Conservation (phyloP, 768 basidiomycete species). For the Trametes coccinea region DNA sequence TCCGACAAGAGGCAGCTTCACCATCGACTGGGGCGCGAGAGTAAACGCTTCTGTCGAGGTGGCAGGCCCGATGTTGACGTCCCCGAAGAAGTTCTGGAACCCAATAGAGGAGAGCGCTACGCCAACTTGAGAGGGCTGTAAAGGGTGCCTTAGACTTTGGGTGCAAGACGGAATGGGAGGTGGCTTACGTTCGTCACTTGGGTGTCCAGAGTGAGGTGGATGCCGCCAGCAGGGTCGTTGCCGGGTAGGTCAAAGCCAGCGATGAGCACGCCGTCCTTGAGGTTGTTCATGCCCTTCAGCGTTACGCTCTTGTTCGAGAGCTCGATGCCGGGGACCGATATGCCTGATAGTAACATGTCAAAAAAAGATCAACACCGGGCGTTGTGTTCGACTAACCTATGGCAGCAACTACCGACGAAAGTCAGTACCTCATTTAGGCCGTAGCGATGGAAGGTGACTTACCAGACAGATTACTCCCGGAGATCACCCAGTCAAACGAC, state of each 20-base stretch:
- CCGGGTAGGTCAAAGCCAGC: conserved; percentile 68
- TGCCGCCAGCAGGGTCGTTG: conserved; percentile 71
- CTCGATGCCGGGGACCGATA: conserved; percentile 55
- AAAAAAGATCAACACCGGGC: neutral
- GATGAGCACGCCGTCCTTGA: conserved; percentile 63
- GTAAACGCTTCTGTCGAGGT: conserved; percentile 49
- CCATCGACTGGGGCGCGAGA: conserved; percentile 53
- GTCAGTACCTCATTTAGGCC: neutral
- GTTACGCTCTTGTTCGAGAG: conserved; percentile 59
- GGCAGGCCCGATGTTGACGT: conserved; percentile 60
- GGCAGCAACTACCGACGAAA: neutral
- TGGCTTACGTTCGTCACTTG: conserved; percentile 56
- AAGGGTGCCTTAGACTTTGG: neutral
- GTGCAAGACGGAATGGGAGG: neutral
- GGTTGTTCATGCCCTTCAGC: conserved; percentile 69
- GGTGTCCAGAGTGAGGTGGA: conserved; percentile 65
- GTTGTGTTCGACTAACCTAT: neutral
- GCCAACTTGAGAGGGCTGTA: conserved; percentile 73
- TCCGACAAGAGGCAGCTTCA: conserved; percentile 56
- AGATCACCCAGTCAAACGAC: conserved; percentile 70
- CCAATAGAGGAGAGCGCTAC: conserved; percentile 60
- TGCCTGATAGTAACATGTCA: conserved; percentile 38
- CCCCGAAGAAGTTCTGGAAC: conserved; percentile 58
- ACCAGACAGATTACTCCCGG: conserved; percentile 64
- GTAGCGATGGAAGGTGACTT: conserved; percentile 17